phyloP scores from a whole-genome alignment of 208 protist species.

The Tritrichomonas musculus region DNA sequence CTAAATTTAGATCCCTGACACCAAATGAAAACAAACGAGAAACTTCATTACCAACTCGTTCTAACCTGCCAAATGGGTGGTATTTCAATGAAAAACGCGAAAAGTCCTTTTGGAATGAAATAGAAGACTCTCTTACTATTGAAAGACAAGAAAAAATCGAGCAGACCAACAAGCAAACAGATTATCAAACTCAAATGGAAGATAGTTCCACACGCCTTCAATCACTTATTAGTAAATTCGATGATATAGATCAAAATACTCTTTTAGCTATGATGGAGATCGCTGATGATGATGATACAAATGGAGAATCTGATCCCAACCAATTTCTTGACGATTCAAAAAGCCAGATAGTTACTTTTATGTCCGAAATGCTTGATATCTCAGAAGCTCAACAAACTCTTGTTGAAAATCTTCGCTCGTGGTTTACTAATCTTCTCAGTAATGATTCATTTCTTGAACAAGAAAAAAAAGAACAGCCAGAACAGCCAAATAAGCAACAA shows the following conservation, averaged over 20 bases:
- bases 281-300: neutral
- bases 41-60: no score
- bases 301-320: neutral
- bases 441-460: neutral
- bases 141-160: neutral
- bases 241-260: neutral
- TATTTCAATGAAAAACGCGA: slow-evolving; percentile 4
- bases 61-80: neutral
- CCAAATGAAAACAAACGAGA: no score
- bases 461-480: neutral
- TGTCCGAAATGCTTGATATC: neutral
- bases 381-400: neutral
- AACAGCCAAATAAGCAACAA: neutral
- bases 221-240: neutral
- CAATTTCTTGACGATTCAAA: neutral
- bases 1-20: no score
- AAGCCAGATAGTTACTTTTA: neutral
- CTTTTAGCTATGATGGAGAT: neutral
- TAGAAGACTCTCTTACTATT: neutral
- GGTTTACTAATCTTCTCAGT: neutral
- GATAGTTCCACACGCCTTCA: neutral
- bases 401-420: neutral
- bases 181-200: neutral
- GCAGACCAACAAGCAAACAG: neutral
- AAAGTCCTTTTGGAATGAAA: neutral